phyloP scores from a whole-genome alignment of 2,329 filamentous ascomycete species.

The Alternaria ethzedia region DNA sequence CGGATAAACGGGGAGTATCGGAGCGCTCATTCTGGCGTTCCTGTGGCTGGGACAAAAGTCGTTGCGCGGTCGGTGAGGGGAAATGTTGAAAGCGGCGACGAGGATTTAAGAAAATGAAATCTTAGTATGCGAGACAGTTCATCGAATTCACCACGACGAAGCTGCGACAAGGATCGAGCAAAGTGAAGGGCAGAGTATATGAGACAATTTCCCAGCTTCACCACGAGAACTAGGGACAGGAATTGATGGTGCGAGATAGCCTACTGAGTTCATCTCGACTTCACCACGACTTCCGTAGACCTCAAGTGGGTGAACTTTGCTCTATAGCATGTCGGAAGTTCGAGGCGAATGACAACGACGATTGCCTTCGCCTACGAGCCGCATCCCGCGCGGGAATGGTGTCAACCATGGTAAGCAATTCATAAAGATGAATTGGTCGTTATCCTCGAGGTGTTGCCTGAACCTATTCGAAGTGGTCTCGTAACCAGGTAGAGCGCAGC shows the following conservation, averaged over 20 bases:
- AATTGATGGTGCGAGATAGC: background rate
- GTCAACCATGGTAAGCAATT: background rate
- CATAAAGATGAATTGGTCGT: background rate
- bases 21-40: background rate
- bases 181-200: background rate
- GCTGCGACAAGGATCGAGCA: background rate
- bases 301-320: background rate
- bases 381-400: background rate
- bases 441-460: background rate
- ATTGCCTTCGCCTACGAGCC: background rate
- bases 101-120: background rate
- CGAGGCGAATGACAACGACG: background rate
- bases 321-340: background rate
- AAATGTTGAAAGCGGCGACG: background rate
- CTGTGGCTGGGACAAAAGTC: background rate
- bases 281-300: background rate
- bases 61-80: background rate
- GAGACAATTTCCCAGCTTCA: background rate
- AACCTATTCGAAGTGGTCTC: background rate
- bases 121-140: background rate
- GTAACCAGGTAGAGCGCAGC: background rate
- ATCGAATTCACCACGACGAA: background rate
- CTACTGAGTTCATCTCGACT: background rate
- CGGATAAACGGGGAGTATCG: constrained; percentile 4
- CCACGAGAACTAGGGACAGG: background rate